Evolutionary conservation across 2,329 filamentous ascomycete genomes (phyloP), one percentile per base, ranked within the genome.

Genomic region (Nannizziopsis barbatae): DNA sequence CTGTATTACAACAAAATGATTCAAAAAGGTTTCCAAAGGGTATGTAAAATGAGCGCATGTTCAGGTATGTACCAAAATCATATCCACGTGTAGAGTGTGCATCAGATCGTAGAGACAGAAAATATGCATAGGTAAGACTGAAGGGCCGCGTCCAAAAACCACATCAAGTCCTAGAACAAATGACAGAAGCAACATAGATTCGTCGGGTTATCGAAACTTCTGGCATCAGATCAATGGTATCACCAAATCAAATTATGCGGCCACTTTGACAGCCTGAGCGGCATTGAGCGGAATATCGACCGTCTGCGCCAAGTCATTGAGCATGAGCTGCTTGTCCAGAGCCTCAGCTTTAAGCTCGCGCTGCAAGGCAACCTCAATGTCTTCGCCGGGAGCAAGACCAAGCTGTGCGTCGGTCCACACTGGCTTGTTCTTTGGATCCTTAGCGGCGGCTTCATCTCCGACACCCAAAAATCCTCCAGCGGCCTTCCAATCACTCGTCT

Each of bases 381-480:
- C 72, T 60, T 85, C 74, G 51, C 80, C 76, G 42, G 58, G 50
- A 30, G 49, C 47, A 42, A 95, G 75, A 36, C 83, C 86, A 49
- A 98, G 79, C 74, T 98, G 92, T 59, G 77, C 74, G 59, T 95
- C 81, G 1, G 86, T 92, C 92, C 92, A 98, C 36, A 98, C 81
- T n/a, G 89, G 83, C 62, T 78, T 69, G 56, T 75, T 74, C 36
- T 77, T 75, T 1, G 70, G 70, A 48, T 73, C 67, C 17, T 50
- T 42, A 50, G 82, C 70, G 55, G 87, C 83, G 15, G 30, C 30
- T 5, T 47, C 45, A 31, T 47, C 45, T 17, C 92, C 92, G 7
- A 98, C 92, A 46, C 90, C 92, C 50, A 96, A 86, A 69, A 96
- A 95, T 6, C 92, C 92, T 41, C 92, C 92, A 62, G 92, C 77